Base-by-base conservation (phyloP, 345 rosid species). In the Dimocarpus longan region DNA sequence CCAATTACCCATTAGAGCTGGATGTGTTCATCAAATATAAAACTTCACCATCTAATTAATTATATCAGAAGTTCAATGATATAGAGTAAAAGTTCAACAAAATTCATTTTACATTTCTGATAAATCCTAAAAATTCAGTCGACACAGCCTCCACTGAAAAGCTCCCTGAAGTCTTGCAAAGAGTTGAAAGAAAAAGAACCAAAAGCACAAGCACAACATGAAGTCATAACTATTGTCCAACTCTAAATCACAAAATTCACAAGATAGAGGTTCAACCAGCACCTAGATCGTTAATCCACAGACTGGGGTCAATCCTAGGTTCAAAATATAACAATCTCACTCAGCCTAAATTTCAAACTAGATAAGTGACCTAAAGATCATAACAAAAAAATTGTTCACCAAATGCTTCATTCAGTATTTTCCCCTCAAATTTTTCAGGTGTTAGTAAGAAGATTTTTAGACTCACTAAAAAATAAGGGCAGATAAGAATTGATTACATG, bases 1-100 rank as follows among this genome's bases (percentile, higher is more conserved):
- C 84, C 85, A 82, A 86, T 78, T 78, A 85, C 82, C 82, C 76
- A 79, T 90, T 85, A 90, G 87, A 79, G 73, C 77, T 74, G 67
- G 73, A 82, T 68, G 59, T 75, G 71, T 74, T 87, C 82, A 72
- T 86, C 80, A 75, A 74, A 71, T 57, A 80, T 73, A 77, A 60
- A 70, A 56, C 62, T 66, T 59, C 43, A 64, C 71, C 78, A 76
- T 19, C 71, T 60, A 71, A 64, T 48, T 43, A 77, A 28, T 77
- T 22, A 57, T 18, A 18, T 57, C 56, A 43, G 43, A 46, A 73
- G 19, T 60, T 40, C 16, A 60, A 59, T 56, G 52, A 39, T 60
- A 63, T 24, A 24, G 40, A 42, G 18, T 63, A 63, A 42, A 43
- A 60, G 59, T 74, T 62, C 22, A 60, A 9, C 67, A 39, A 21